phyloP scores from a whole-genome alignment of 768 basidiomycete species.

The Suillus variegatus region DNA sequence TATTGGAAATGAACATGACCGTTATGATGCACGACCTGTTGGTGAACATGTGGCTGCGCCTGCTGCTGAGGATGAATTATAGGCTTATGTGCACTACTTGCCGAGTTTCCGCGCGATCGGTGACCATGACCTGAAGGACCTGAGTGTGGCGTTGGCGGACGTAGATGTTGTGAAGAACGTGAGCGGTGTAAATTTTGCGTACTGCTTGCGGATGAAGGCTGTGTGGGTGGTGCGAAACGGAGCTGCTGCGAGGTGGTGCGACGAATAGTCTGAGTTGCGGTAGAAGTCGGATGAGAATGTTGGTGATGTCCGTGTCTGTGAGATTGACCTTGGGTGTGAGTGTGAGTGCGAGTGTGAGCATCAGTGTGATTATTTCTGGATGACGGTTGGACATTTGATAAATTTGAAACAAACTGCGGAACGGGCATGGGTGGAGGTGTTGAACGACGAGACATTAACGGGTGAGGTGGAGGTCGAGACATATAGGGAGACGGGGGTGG shows the following conservation, averaged over 20 bases:
- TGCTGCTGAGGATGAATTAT: conserved; percentile 5
- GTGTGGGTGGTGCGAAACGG: conserved; percentile 1
- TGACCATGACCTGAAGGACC: conserved; percentile 14
- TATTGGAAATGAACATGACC: conserved; percentile 39
- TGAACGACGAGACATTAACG: not conserved
- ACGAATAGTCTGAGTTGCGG: conserved; percentile 12
- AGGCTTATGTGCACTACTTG: conserved; percentile 13
- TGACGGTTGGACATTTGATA: conserved; percentile 12
- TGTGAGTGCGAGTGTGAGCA: conserved; percentile 5
- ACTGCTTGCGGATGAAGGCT: conserved; percentile 7
- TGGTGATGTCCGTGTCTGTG: conserved; percentile 19
- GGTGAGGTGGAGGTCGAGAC: not conserved
- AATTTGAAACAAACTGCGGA: conserved; percentile 10
- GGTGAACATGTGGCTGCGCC: conserved; percentile 10
- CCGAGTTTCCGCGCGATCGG: conserved; percentile 24
- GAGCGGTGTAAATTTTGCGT: conserved; percentile 6
- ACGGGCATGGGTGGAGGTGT: conserved; percentile 6
- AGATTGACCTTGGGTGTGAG: conserved; percentile 10
- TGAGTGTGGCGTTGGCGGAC: conserved; percentile 1
- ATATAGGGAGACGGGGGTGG: conserved; percentile 10
- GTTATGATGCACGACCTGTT: conserved; percentile 2
- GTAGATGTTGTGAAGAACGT: not conserved
- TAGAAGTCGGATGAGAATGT: conserved; percentile 29
- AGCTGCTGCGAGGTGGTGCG: conserved; percentile 12
- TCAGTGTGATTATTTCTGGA: conserved; percentile 9